These are phyloP conservation scores for Peltaster fructicola DNA, from an alignment of 2,329 filamentous ascomycete species.

Conservation along the genomic window DNA sequence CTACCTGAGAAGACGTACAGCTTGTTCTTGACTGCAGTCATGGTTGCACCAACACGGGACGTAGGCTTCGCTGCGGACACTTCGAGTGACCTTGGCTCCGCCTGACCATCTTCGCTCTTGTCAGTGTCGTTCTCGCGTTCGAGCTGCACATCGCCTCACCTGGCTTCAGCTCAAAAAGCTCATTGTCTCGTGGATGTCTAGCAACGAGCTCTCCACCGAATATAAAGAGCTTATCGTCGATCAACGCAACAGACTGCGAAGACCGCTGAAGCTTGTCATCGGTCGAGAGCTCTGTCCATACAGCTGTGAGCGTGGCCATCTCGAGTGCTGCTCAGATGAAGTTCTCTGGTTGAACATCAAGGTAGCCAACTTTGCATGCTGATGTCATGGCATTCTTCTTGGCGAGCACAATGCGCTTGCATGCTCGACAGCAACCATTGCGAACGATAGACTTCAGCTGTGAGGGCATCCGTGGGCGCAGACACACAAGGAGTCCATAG, in stretches of 20 bases:
- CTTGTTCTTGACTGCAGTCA: slow-evolving; percentile 46
- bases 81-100: slow-evolving; percentile 14
- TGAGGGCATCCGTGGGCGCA: slow-evolving; percentile 1
- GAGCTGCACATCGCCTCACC: no score
- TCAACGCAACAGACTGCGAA: slow-evolving; percentile 46
- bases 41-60: slow-evolving; percentile 56
- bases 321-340: no score
- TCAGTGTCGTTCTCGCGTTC: no score
- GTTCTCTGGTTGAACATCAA: no score
- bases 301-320: slow-evolving; percentile 10
- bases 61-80: slow-evolving; percentile 38
- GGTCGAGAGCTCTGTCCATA: slow-evolving; percentile 21
- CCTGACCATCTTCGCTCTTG: no score
- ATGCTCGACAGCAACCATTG: neutral
- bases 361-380: no score
- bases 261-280: slow-evolving; percentile 43
- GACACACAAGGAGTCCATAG: neutral
- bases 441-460: no score
- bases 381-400: no score
- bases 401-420: no score
- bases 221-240: slow-evolving; percentile 39
- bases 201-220: slow-evolving; percentile 61
- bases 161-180: no score
- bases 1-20: slow-evolving; percentile 74
- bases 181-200: slow-evolving; percentile 52